Base-by-base conservation (phyloP, 129 eudicot species). In the Centella asiatica region DNA sequence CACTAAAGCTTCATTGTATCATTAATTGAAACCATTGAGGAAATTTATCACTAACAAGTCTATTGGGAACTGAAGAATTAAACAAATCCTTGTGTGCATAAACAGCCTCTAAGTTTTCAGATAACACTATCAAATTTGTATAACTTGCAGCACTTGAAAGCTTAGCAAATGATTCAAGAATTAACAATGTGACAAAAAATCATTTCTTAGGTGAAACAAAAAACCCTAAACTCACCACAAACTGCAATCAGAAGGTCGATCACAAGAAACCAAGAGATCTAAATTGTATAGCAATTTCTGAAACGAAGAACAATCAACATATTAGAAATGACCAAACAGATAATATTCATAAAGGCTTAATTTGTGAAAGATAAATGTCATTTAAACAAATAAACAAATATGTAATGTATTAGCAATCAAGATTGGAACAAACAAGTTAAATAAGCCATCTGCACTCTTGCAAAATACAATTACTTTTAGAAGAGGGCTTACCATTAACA, bases 211-310 rank as follows among this genome's bases (percentile, higher is more conserved):
- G 29, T 26, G 33, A 29, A 25, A 46, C 40, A 7, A 56, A 42
- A 57, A 26, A 26, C 64, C 44, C 36, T 34, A 49, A 49, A 68
- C 89, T 93, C 77, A 87, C 99, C 99, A 93, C 71, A 87, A 55
- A 67, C 47, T 18, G 65, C 70, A 73, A 44, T 78, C 40, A 69
- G 89, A 78, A 61, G 99, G 99, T 44, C 77, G 85, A 62, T 80
- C 96, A 78, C 90, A 93, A 31, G 86, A 66, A 74, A 83, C 74
- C 82, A 87, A 44, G 57, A 60, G 79, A 72, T 87, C 99, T 82
- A 93, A 68, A 68, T 78, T 77, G 60, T 55, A 78, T 51, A 93
- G 72, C 69, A 93, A 59, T 42, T 77, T 78, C 99, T 93, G 95
- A 49, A 74, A 49, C 59, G 62, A 39, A 64, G 19, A 50, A 31